Evolutionary conservation across 805 yeast species (phyloP), one percentile per base, ranked within the genome.

Genomic region (Sporopachydermia lactativora): DNA sequence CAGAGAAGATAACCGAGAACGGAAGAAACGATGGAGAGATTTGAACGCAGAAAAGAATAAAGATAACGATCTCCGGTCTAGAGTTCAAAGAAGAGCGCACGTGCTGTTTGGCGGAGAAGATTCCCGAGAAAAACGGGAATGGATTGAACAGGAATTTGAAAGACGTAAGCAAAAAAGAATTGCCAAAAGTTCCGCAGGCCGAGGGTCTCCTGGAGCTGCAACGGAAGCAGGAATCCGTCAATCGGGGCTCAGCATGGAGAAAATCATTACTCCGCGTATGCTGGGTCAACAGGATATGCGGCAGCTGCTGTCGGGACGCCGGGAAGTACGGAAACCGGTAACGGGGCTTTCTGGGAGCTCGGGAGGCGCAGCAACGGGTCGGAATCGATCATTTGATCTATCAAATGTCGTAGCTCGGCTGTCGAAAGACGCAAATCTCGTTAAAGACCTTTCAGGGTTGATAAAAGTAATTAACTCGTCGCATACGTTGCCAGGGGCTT

Each of bases 1-100:
- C 6, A 61, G 86, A 39, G 49, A 69, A 17, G 88, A 76, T 38
- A 84, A 84, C 51, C 64, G 94, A 38, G 82, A 76, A 41, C 64
- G 95, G 15, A 84, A 84, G 61, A 77, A 81, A 60, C 71, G 73
- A 48, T 84, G 95, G 95, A 67, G 95, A 51, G 88, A 76, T 47
- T 77, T 73, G 18, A 85, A 89, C 53, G 70, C 73, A 5, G 79
- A 79, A 44, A 68, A 92, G 47, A 88, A 88, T 57, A 79, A 83
- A 61, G 95, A 86, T 55, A 80, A 84, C 51, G 97, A 89, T 53
- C 63, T 89, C 41, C 68, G 94, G 40, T 74, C 82, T 0, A 65
- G 97, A 42, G 77, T 89, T 15, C 68, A 72, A 47, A 79, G 78
- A 47, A 65, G 92, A 35, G 96, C 96, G 0, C 64, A 61, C 34